Conservation (phyloP, 2,329 filamentous ascomycete genomes). For the Ophioceras dolichostomum region DNA sequence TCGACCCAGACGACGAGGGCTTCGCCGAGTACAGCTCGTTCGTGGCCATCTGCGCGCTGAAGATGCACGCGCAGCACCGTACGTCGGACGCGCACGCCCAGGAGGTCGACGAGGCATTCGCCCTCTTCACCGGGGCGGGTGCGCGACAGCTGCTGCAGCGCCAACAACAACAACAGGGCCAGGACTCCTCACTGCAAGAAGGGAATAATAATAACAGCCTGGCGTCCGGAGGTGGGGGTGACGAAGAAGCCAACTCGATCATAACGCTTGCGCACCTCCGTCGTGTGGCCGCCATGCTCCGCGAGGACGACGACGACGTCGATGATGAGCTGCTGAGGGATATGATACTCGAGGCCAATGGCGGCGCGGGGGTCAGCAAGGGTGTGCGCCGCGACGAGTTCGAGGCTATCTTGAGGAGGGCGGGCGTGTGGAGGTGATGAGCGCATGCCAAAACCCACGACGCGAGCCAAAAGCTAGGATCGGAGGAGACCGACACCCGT, state of each 20-base stretch:
- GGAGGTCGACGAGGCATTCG: slow-evolving; percentile 74
- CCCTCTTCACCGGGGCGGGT: slow-evolving; percentile 50
- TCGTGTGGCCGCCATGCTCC: slow-evolving; percentile 66
- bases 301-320: slow-evolving; percentile 67
- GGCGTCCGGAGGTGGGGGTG: neutral
- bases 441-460: too few relatives aligned
- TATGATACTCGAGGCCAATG: slow-evolving; percentile 93
- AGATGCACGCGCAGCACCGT: slow-evolving; percentile 53
- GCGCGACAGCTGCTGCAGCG: neutral
- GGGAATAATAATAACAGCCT: neutral
- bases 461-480: too few relatives aligned
- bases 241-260: slow-evolving; percentile 25
- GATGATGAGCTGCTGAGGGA: slow-evolving; percentile 67
- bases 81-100: slow-evolving; percentile 39
- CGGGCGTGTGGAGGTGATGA: slow-evolving; percentile 73
- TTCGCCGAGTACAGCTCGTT: slow-evolving; percentile 72
- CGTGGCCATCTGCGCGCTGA: slow-evolving; percentile 77
- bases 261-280: slow-evolving; percentile 73
- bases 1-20: slow-evolving; percentile 74
- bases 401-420: slow-evolving; percentile 71
- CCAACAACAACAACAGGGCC: neutral
- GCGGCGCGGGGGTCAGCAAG: slow-evolving; percentile 55
- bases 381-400: slow-evolving; percentile 74
- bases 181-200: slow-evolving; percentile 4
- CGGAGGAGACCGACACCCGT: too few relatives aligned